Evolutionary conservation across 208 protist species (phyloP), one percentile per base, ranked within the genome.

Genomic region (Crithidia acanthocephali): DNA sequence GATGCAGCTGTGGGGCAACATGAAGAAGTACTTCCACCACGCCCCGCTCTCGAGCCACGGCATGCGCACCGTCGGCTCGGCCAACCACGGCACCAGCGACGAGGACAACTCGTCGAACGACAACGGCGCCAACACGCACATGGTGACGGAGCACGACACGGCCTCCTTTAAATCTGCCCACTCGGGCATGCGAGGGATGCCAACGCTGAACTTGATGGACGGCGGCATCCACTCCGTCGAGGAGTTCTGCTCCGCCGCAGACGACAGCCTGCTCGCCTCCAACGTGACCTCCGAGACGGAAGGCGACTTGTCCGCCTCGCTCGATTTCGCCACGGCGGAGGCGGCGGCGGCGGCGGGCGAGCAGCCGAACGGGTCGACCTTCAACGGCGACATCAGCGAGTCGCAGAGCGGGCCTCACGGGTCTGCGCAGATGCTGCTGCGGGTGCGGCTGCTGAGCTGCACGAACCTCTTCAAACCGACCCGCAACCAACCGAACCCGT

Each of bases 391-490:
- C 42, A 27, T 7, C 7, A 44, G 23, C 25, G 33, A 44, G 0
- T 0, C 15, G 40, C 7, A 27, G 27, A 25, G 40, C 25, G 40
- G 25, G 2, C 25, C 22, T 3, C 35, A 44, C 40, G 47, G 22
- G 2, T 16, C 25, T 2, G 40, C 61, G 48, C 58, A 65, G 22
- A 68, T 74, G 77, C 58, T 60, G 53, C 56, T 96, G 35, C 79
- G 68, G 58, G 87, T 96, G 63, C 86, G 80, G 25, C 50, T 96
- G 27, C 59, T 93, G 20, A 86, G 70, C 73, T 93, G 88, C 76
- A 80, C 79, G 25, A 81, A 90, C 65, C 69, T 96, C 25, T 67
- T 80, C 3, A 72, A 74, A 55, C 51, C 63, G 7, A 50, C 55
- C 3, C 57, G 57, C 50, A 67, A 74, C 47, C 40, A 62, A 59